Evolutionary conservation across 1,284 basidiomycete species (phyloP), one percentile per base, ranked within the genome.

Genomic region (Pseudomicrostroma phylloplanum): DNA sequence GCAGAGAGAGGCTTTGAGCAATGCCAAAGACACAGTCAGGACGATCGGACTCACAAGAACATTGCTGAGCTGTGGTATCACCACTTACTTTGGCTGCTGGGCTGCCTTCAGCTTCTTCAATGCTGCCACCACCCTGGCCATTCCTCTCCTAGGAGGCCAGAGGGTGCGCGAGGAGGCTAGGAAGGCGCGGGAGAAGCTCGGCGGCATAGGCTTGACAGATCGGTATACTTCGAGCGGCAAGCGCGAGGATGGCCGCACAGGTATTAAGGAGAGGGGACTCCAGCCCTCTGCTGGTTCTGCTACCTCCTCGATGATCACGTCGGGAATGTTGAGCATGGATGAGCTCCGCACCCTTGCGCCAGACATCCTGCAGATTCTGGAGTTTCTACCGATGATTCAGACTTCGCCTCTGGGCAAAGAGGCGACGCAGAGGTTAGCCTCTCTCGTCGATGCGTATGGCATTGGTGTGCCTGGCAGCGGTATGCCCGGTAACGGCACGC

Each of bases 311-410:
- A 54, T 15, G 13, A n/a, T 30, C 51, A 54, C 51, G 8, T n/a
- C 26, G 8, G 51, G 21, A 21, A n/a, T 54, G 3, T n/a, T 54
- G 51, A 54, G 23, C 51, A 54, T 54, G 17, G 23, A 54, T 17
- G 51, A 54, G 17, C 19, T 54, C 3, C 13, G 51, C 19, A 54
- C 17, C 2, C 51, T 54, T n/a, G 51, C 51, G 21, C 51, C 51
- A 15, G 51, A 54, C 51, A 54, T 54, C 19, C 23, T 54, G 51
- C 51, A 25, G 15, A 54, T 54, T n/a, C 13, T 54, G 21, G 51
- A 54, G 51, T 15, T 54, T n/a, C 23, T 54, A 25, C 51, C 51
- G 51, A 21, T 54, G 51, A 21, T 21, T n/a, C 19, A 25, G 51
- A 25, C 51, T 6, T 21, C 19, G 19, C 51, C 51, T 2, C 23